These are phyloP conservation scores for Graphium sp. DNA, from an alignment of 2,329 filamentous ascomycete species.

Conservation along the genomic window DNA sequence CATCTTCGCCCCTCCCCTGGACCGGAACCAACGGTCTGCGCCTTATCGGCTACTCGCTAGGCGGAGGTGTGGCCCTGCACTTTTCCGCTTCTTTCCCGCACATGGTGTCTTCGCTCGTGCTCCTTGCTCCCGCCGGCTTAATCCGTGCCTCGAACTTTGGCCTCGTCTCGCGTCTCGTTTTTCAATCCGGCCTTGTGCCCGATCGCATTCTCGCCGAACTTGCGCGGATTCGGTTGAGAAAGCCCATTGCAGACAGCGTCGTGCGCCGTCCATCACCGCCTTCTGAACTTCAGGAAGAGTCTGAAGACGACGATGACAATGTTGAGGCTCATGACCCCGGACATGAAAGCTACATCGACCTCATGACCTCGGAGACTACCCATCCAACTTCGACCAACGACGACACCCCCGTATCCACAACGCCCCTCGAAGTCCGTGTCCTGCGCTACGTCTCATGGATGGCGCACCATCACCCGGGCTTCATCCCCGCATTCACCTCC, in stretches of 20 bases:
- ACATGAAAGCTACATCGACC: slow-evolving; percentile 15
- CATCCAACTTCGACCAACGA: slow-evolving; percentile 11
- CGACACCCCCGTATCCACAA: slow-evolving; percentile 7
- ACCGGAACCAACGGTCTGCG: slow-evolving; percentile 40
- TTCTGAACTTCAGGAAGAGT: background rate
- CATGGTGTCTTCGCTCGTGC: slow-evolving; percentile 51
- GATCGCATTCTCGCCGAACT: slow-evolving; percentile 29
- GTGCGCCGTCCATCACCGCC: slow-evolving; percentile 9
- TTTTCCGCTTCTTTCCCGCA: slow-evolving; percentile 60
- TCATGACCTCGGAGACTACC: slow-evolving; percentile 23
- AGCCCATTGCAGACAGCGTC: slow-evolving; percentile 25
- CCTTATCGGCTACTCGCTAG: slow-evolving; percentile 67
- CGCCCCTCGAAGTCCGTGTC: slow-evolving; percentile 27
- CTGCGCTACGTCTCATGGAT: slow-evolving; percentile 40
- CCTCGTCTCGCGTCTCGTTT: slow-evolving; percentile 28
- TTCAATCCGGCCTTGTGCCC: slow-evolving; percentile 36
- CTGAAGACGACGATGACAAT: slow-evolving; percentile 5
- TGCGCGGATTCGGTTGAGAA: slow-evolving; percentile 28
- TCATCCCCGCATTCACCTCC: slow-evolving; percentile 42
- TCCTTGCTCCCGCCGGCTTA: slow-evolving; percentile 67
- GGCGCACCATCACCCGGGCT: slow-evolving; percentile 35
- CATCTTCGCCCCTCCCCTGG: slow-evolving; percentile 55
- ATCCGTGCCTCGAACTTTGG: slow-evolving; percentile 41
- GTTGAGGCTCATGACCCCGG: slow-evolving; percentile 5
- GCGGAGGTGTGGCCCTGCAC: slow-evolving; percentile 59